Percentiles rank a stretch among this genome's conserved stretches.
phyloP scores from a whole-genome alignment of 352 stramenopile genomes.

The Phytopythium boreale region DNA sequence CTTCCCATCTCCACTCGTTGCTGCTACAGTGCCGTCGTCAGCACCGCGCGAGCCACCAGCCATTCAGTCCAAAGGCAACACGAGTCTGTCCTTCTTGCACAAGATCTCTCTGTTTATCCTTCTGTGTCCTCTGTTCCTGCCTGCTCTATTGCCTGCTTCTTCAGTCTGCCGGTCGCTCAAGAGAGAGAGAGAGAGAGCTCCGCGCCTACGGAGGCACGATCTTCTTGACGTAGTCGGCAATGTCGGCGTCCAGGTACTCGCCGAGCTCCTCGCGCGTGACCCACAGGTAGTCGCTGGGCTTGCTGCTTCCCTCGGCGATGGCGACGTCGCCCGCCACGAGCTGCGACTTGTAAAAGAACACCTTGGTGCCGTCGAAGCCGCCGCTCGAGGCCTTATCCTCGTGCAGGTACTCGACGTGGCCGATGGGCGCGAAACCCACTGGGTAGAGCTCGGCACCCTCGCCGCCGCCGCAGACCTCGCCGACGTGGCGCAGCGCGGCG shows the following conservation, averaged over 20 bases:
- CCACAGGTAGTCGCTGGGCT: slow-evolving; percentile 78
- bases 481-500: slow-evolving; percentile 61
- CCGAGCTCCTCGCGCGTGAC: slow-evolving; percentile 69
- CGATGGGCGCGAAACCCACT: slow-evolving; percentile 73
- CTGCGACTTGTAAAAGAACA: slow-evolving; percentile 89
- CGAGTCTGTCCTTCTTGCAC: neutral
- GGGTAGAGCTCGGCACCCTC: slow-evolving; percentile 28
- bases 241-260: slow-evolving; percentile 72
- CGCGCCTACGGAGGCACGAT: slow-evolving; percentile 57
- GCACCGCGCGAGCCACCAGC: neutral
- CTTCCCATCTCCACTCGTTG: neutral
- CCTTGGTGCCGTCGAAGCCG: slow-evolving; percentile 75
- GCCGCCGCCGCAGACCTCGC: slow-evolving; percentile 40
- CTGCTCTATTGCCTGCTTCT: slow-evolving; percentile 3
- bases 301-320: slow-evolving; percentile 37
- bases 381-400: slow-evolving; percentile 23
- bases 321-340: slow-evolving; percentile 50
- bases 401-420: slow-evolving; percentile 72
- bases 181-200: neutral
- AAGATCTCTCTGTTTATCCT: neutral
- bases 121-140: too few relatives aligned
- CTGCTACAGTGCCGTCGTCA: neutral
- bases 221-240: slow-evolving; percentile 74
- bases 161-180: neutral
- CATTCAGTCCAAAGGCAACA: neutral